Percentiles rank a stretch among this genome's conserved stretches.
phyloP scores from a whole-genome alignment of 2,329 filamentous ascomycete genomes.

The Annulohypoxylon truncatum region DNA sequence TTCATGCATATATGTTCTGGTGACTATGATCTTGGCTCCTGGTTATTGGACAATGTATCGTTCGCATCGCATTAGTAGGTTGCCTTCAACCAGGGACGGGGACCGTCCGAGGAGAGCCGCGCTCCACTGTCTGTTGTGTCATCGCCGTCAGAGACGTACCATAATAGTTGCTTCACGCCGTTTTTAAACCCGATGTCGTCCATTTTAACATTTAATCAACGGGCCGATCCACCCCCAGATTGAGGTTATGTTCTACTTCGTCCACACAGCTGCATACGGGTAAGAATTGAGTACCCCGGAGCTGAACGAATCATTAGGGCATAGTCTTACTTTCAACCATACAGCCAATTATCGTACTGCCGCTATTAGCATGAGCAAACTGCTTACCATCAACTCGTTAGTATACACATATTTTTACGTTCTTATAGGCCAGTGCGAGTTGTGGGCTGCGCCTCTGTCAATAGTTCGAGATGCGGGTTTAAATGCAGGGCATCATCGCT shows the following conservation, averaged over 20 bases:
- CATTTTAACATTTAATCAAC: not conserved
- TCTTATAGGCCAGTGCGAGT: not conserved
- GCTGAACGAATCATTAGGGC: not conserved
- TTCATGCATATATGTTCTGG: constrained; percentile 29
- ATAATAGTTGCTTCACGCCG: not conserved
- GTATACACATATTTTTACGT: not conserved
- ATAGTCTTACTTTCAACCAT: not conserved
- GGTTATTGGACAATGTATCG: constrained; percentile 25
- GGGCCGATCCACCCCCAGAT: not conserved
- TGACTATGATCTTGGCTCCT: constrained; percentile 28
- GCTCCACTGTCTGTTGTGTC: constrained; percentile 12
- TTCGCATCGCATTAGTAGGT: constrained; percentile 34
- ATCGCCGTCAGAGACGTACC: not conserved
- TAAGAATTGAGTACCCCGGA: not conserved
- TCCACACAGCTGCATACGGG: not conserved
- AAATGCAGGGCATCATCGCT: not conserved
- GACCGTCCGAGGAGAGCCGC: constrained; percentile 11
- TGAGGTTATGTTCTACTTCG: not conserved
- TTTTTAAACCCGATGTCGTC: not conserved
- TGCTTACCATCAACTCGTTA: not conserved
- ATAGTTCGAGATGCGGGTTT: not conserved
- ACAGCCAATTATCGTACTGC: not conserved
- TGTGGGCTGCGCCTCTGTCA: not conserved
- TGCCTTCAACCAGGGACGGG: constrained; percentile 31
- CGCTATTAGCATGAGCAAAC: too few species aligned